Evolutionary conservation across 2,329 filamentous ascomycete species (phyloP).

Genomic region (Metarhizium brunneum): DNA sequence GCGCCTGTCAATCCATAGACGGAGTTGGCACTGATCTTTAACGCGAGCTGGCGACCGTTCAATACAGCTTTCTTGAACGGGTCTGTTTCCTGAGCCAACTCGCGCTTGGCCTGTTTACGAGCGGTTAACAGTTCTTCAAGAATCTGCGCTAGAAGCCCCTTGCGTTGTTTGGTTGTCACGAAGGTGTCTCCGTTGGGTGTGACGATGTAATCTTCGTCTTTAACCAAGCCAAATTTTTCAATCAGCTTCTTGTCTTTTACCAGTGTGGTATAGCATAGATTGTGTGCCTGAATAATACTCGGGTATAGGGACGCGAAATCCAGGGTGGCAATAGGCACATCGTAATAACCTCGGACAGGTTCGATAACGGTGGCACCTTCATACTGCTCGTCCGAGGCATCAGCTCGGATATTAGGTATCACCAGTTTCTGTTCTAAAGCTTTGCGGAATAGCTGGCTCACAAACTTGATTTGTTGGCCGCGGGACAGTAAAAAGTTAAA

Average conservation of each 20-base stretch:
- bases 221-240: slow-evolving; percentile 66
- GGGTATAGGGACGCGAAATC: slow-evolving; percentile 99
- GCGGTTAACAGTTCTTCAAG: slow-evolving; percentile 86
- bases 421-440: slow-evolving; percentile 88
- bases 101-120: slow-evolving; percentile 88
- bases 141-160: slow-evolving; percentile 90
- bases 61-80: slow-evolving; percentile 96
- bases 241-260: slow-evolving; percentile 57
- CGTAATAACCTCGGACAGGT: slow-evolving; percentile 85
- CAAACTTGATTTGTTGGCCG: slow-evolving; percentile 94
- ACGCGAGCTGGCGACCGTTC: slow-evolving; percentile 89
- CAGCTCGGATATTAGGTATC: slow-evolving; percentile 73
- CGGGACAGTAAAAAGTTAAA: slow-evolving; percentile 90
- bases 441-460: slow-evolving; percentile 95
- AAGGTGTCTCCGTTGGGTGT: slow-evolving; percentile 94
- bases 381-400: slow-evolving; percentile 77
- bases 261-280: slow-evolving; percentile 93
- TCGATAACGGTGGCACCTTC: slow-evolving; percentile 98
- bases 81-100: slow-evolving; percentile 80
- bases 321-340: slow-evolving; percentile 88
- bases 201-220: slow-evolving; percentile 92
- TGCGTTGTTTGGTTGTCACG: slow-evolving; percentile 77
- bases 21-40: slow-evolving; percentile 96
- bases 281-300: slow-evolving; percentile 98
- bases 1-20: slow-evolving; percentile 97